Evolutionary conservation across 306 rosid genomes (phyloP).

Genomic region (Alnus glutinosa): DNA sequence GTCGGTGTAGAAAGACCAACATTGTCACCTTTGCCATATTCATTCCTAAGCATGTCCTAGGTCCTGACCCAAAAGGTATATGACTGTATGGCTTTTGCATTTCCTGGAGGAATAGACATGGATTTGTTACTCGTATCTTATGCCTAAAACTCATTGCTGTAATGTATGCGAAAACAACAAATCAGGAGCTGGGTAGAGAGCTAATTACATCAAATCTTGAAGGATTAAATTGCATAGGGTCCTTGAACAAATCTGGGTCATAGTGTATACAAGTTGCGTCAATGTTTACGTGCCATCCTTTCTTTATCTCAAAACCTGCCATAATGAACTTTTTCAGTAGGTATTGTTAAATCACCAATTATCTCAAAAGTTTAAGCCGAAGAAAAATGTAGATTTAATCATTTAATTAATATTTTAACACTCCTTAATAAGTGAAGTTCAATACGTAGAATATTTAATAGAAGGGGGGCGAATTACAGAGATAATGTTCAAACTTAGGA

Average conservation of each 20-base stretch:
- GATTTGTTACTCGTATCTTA: background rate
- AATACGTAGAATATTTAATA: too few relatives aligned
- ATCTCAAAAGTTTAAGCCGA: too few relatives aligned
- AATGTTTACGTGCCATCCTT: constrained; percentile 77
- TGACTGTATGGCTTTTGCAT: constrained; percentile 67
- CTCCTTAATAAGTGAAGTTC: too few relatives aligned
- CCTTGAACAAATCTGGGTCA: constrained; percentile 56
- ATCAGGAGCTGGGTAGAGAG: constrained; percentile 6
- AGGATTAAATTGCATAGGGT: constrained; percentile 66
- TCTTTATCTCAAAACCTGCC: constrained; percentile 61
- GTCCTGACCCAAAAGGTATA: constrained; percentile 73
- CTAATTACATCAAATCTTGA: constrained; percentile 66
- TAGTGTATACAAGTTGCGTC: constrained; percentile 67
- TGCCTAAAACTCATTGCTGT: background rate
- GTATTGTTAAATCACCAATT: background rate
- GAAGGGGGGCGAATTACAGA: too few relatives aligned
- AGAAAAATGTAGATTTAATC: too few relatives aligned
- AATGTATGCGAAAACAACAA: background rate
- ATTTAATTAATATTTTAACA: too few relatives aligned
- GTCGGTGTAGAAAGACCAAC: constrained; percentile 61
- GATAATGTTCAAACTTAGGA: too few relatives aligned
- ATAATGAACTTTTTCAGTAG: background rate
- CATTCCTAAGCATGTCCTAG: constrained; percentile 73
- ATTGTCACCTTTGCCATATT: constrained; percentile 72
- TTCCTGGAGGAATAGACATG: constrained; percentile 41